phyloP scores from a whole-genome alignment of 2,329 filamentous ascomycete genomes.

The Botrytis squamosa region DNA sequence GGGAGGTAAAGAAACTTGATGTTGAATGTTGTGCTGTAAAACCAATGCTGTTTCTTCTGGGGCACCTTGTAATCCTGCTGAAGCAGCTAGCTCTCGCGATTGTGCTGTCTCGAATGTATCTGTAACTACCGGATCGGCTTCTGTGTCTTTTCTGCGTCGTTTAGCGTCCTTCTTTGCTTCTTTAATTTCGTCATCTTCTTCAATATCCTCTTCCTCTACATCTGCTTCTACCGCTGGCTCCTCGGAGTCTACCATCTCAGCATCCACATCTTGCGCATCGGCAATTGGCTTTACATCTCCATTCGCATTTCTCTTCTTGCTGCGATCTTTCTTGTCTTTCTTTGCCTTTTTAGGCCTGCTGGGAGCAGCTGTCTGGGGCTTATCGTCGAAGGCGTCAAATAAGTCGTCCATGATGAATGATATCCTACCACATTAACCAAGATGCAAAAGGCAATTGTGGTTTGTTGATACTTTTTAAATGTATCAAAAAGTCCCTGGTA shows the following conservation, averaged over 20 bases:
- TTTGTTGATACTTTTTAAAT: conserved; percentile 2
- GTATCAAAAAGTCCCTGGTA: conserved; percentile 6
- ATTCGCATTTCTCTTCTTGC: conserved; percentile 84
- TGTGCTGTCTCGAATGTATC: conserved; percentile 95
- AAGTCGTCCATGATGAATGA: conserved; percentile 67
- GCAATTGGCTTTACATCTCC: conserved; percentile 66
- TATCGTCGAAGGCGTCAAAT: conserved; percentile 78
- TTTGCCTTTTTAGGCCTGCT: conserved; percentile 40
- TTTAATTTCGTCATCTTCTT: conserved; percentile 42
- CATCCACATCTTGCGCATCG: conserved; percentile 59
- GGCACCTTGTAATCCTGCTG: conserved; percentile 36
- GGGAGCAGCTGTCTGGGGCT: conserved; percentile 48
- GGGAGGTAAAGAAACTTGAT: conserved; percentile 92
- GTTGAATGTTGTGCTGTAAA: conserved; percentile 94
- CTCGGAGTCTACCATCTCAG: conserved; percentile 55
- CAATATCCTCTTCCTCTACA: conserved; percentile 30
- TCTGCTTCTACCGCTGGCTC: conserved; percentile 22
- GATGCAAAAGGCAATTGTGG: not conserved
- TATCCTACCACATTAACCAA: not conserved
- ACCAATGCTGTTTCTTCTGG: conserved; percentile 60
- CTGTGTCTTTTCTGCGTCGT: conserved; percentile 61
- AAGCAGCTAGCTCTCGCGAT: conserved; percentile 80
- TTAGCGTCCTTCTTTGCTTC: conserved; percentile 56
- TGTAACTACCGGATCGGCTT: conserved; percentile 77
- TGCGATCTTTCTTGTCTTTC: conserved; percentile 57